phyloP scores from a whole-genome alignment of 306 rosid genomes.

The Rosa multiflora region DNA sequence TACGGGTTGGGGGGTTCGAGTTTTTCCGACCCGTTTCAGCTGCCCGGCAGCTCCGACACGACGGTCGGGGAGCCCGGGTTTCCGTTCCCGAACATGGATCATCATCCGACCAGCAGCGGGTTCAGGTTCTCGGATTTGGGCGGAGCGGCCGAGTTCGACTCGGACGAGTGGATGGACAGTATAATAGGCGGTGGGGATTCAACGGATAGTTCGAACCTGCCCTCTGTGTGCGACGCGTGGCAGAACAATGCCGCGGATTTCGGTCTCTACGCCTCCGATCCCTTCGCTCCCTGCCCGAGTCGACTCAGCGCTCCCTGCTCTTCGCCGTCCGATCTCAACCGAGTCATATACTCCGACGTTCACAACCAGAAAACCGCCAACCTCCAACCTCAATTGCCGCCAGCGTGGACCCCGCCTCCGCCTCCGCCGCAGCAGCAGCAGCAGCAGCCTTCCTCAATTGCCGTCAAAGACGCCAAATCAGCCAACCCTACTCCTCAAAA shows the following conservation, averaged over 20 bases:
- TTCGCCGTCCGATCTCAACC: constrained; percentile 66
- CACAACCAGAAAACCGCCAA: constrained; percentile 23
- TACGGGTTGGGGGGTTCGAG: constrained; percentile 50
- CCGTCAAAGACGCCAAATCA: constrained; percentile 35
- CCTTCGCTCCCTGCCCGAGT: constrained; percentile 54
- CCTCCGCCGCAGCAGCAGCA: background rate
- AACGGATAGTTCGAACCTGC: constrained; percentile 69
- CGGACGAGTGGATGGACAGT: constrained; percentile 97
- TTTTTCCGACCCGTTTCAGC: constrained; percentile 75
- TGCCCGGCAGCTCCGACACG: constrained; percentile 47
- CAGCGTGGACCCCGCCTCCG: constrained; percentile 43
- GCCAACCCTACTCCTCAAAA: constrained; percentile 12
- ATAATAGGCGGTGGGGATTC: constrained; percentile 74
- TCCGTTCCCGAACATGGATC: constrained; percentile 60
- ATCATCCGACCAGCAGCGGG: constrained; percentile 42
- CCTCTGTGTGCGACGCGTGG: constrained; percentile 66
- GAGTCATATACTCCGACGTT: constrained; percentile 50
- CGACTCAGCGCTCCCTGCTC: constrained; percentile 48
- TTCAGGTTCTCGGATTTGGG: constrained; percentile 65
- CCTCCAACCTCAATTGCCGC: constrained; percentile 35
- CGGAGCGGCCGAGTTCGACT: constrained; percentile 70
- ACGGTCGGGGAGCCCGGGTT: constrained; percentile 46
- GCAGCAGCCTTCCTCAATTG: constrained; percentile 24
- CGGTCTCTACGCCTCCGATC: constrained; percentile 50
- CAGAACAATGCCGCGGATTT: constrained; percentile 53